phyloP scores from a whole-genome alignment of 257 asterid species.

The Euphrasia confusa region DNA sequence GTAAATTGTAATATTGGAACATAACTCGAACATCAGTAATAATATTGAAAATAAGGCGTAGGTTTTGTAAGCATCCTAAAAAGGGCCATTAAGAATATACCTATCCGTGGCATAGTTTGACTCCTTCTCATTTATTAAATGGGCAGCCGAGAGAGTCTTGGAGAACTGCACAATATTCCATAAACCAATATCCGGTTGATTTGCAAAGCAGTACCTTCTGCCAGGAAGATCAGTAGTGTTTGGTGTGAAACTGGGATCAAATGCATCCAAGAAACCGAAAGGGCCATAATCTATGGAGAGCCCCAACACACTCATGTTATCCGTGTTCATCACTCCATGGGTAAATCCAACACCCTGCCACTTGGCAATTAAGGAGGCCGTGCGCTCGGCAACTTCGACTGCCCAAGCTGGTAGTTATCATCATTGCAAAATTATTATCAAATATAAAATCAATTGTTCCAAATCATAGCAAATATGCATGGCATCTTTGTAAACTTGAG shows the following conservation, averaged over 20 bases:
- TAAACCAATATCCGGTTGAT: slow-evolving; percentile 95
- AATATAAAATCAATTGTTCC: not conserved
- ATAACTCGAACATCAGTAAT: too few species aligned
- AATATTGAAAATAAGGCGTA: too few species aligned
- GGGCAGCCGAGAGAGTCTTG: slow-evolving; percentile 64
- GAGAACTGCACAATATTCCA: slow-evolving; percentile 93
- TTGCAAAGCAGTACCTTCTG: slow-evolving; percentile 92
- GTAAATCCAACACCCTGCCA: slow-evolving; percentile 99
- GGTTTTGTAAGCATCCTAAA: not conserved
- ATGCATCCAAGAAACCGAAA: slow-evolving; percentile 94
- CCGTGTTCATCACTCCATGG: slow-evolving; percentile 96
- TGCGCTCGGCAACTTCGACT: slow-evolving; percentile 89
- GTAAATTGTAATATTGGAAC: not conserved
- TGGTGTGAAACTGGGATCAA: slow-evolving; percentile 98
- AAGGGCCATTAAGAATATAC: slow-evolving; percentile 29
- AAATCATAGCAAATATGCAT: slow-evolving; percentile 8
- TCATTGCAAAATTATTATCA: slow-evolving; percentile 25
- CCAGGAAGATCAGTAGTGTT: slow-evolving; percentile 99
- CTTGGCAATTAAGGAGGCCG: slow-evolving; percentile 81
- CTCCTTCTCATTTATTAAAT: slow-evolving; percentile 75
- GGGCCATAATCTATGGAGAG: slow-evolving; percentile 98
- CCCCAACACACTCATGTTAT: slow-evolving; percentile 94
- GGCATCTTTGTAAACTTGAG: slow-evolving; percentile 1
- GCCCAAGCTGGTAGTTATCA: slow-evolving; percentile 78
- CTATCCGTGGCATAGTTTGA: slow-evolving; percentile 86